Percentiles rank a stretch among this genome's conserved stretches.
phyloP scores from a whole-genome alignment of 805 yeast species.

The Wickerhamomyces subpelliculosus region DNA sequence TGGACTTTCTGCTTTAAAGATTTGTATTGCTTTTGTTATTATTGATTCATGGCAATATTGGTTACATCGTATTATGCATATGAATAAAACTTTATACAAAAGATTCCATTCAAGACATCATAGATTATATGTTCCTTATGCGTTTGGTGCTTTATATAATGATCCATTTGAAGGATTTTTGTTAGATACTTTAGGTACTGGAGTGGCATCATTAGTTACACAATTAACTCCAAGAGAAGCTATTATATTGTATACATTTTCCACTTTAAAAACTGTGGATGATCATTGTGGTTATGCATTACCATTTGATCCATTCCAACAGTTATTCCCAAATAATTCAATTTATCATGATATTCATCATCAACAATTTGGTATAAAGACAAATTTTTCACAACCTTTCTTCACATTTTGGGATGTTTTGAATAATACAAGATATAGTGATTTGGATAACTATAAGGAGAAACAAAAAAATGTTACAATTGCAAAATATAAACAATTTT shows the following conservation, averaged over 20 bases:
- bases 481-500: conserved; percentile 55
- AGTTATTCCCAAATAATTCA: conserved; percentile 89
- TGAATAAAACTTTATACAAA: conserved; percentile 66
- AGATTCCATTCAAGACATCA: conserved; percentile 93
- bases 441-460: conserved; percentile 55
- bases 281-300: conserved; percentile 98
- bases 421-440: conserved; percentile 65
- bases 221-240: conserved; percentile 72
- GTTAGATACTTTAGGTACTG: conserved; percentile 89
- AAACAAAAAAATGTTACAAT: conserved; percentile 63
- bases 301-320: conserved; percentile 88
- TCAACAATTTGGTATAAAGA: conserved; percentile 90
- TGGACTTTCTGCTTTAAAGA: conserved; percentile 52
- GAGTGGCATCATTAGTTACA: conserved; percentile 61
- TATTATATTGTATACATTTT: conserved; percentile 67
- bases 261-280: conserved; percentile 94
- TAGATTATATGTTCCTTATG: conserved; percentile 90
- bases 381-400: conserved; percentile 93
- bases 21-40: conserved; percentile 58
- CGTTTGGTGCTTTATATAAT: conserved; percentile 93
- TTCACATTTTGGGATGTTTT: conserved; percentile 88
- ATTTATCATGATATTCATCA: conserved; percentile 97
- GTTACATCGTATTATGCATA: conserved; percentile 85
- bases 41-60: conserved; percentile 95
- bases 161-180: conserved; percentile 91